These are phyloP conservation scores for Myriangium duriaei DNA, from an alignment of 2,329 filamentous ascomycete species.

Conservation along the genomic window DNA sequence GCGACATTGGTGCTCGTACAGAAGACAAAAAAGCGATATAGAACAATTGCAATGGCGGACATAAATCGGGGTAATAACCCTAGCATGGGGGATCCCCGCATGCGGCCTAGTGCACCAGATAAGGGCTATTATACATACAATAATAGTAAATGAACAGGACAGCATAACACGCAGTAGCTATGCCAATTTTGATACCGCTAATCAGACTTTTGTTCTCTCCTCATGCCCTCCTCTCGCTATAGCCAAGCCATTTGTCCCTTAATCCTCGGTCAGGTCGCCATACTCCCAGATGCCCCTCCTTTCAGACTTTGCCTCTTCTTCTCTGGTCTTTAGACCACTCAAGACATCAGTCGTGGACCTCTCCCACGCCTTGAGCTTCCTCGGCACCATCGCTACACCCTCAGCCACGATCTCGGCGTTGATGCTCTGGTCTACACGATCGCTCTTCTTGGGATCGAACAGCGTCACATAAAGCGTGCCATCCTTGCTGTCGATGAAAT, in stretches of 20 bases:
- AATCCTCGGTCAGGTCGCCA: constrained; percentile 83
- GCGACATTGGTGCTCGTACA: constrained; percentile 1
- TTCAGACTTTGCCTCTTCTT: constrained; percentile 66
- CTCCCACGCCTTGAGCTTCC: constrained; percentile 88
- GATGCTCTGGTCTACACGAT: constrained; percentile 60
- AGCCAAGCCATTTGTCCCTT: too few relatives aligned
- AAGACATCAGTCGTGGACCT: constrained; percentile 60
- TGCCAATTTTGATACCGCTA: too few relatives aligned
- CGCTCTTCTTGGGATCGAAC: constrained; percentile 58
- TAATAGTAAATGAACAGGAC: too few relatives aligned
- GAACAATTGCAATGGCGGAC: too few relatives aligned
- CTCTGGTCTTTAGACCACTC: constrained; percentile 57
- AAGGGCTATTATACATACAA: too few relatives aligned
- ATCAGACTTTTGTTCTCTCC: background rate
- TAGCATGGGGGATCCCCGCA: too few relatives aligned
- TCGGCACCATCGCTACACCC: constrained; percentile 81
- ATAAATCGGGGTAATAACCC: too few relatives aligned
- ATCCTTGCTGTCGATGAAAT: constrained; percentile 67
- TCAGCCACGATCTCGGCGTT: constrained; percentile 78
- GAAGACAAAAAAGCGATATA: background rate
- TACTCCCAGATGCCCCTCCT: constrained; percentile 96
- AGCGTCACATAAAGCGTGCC: constrained; percentile 76
- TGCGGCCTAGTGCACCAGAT: too few relatives aligned
- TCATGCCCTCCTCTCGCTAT: too few relatives aligned
- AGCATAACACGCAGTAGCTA: too few relatives aligned